These are phyloP conservation scores for Edaphochlamys debaryana DNA, from an alignment of 139 green algal genomes.

Conservation along the genomic window DNA sequence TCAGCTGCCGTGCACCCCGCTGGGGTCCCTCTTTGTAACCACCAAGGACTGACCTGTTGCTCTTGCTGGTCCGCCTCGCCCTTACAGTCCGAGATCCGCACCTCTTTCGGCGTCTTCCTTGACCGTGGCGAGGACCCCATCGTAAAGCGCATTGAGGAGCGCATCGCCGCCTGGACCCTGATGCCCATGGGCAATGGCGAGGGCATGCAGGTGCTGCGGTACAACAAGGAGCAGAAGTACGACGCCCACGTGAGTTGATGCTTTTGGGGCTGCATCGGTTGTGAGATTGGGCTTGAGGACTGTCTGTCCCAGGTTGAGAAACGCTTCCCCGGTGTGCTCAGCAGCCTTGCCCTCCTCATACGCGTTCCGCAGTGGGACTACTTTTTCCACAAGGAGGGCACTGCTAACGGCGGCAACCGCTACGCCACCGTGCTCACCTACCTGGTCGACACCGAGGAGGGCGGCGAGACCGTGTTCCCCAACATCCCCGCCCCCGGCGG, in stretches of 20 bases:
- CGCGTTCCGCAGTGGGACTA: too few species aligned
- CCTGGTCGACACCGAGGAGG: conserved; percentile 72
- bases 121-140: conserved; percentile 46
- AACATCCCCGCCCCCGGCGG: conserved; percentile 61
- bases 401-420: conserved; percentile 74
- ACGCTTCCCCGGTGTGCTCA: too few species aligned
- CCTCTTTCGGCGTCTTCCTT: conserved; percentile 52
- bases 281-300: too few species aligned
- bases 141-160: conserved; percentile 56
- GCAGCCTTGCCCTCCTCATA: too few species aligned
- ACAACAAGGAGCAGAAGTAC: conserved; percentile 65
- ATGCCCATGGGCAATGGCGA: conserved; percentile 67
- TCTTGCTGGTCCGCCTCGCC: too few species aligned
- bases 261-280: too few species aligned
- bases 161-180: conserved; percentile 63
- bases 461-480: conserved; percentile 65
- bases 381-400: conserved; percentile 68
- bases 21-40: too few species aligned
- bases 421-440: conserved; percentile 81
- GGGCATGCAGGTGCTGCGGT: conserved; percentile 82
- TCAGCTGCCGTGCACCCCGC: too few species aligned
- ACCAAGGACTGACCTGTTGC: too few species aligned
- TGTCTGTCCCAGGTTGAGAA: too few species aligned
- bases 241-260: too few species aligned
- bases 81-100: conserved; percentile 62